Conservation (phyloP, 352 stramenopile genomes). For the Globisporangium sylvaticum region DNA sequence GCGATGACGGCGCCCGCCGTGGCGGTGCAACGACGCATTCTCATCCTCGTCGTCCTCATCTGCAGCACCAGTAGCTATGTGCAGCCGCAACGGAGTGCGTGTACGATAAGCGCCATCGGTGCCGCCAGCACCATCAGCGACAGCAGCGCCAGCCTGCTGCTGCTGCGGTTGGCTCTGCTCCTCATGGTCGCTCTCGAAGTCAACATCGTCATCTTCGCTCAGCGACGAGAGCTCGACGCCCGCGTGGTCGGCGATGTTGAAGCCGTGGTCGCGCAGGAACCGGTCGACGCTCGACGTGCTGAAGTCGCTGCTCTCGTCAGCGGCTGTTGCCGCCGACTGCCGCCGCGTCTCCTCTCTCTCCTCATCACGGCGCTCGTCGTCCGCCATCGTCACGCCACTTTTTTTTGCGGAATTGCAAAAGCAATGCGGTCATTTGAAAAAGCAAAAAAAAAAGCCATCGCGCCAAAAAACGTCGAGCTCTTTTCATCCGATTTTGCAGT, state of each 20-base stretch:
- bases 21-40: neutral
- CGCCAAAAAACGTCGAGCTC: no score
- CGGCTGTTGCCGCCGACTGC: constrained; percentile 3
- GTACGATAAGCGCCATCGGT: neutral
- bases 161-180: constrained; percentile 8
- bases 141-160: neutral
- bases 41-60: neutral
- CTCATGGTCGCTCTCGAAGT: constrained; percentile 14
- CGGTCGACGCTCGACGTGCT: constrained; percentile 75
- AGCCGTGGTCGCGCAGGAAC: constrained; percentile 77
- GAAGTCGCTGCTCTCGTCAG: constrained; percentile 26
- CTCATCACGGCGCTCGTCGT: no score
- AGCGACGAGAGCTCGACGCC: constrained; percentile 32
- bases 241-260: constrained; percentile 33
- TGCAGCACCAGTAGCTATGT: neutral
- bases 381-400: constrained; percentile 18
- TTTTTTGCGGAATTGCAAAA: neutral
- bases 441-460: neutral
- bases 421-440: constrained; percentile 14
- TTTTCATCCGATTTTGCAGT: no score
- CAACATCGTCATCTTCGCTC: constrained; percentile 28
- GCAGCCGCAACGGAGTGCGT: neutral
- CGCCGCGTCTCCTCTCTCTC: neutral
- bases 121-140: no score
- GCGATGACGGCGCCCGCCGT: neutral